These are phyloP conservation scores for Termitomyces titanicus DNA, from an alignment of 768 basidiomycete genomes.

Conservation along the genomic window DNA sequence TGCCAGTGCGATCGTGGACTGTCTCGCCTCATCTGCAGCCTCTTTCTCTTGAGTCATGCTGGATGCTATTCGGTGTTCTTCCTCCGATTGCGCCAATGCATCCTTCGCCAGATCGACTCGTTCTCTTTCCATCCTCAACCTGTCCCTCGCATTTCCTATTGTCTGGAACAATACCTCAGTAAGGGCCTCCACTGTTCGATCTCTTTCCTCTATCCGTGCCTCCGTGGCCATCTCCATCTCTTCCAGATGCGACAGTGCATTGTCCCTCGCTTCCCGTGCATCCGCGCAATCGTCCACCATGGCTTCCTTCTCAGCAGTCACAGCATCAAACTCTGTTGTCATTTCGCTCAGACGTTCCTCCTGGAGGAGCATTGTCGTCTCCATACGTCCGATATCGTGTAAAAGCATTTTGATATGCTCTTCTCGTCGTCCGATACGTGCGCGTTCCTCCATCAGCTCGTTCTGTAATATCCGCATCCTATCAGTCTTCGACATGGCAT, in stretches of 20 bases:
- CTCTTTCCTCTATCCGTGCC: conserved; percentile 23
- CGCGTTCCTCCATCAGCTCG: conserved; percentile 69
- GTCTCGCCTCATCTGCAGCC: conserved; percentile 12
- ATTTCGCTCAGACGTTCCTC: conserved; percentile 74
- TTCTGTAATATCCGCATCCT: conserved; percentile 51
- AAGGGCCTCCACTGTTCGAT: conserved; percentile 32
- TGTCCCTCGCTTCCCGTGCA: conserved; percentile 70
- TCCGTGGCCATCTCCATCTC: conserved; percentile 59
- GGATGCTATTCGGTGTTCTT: conserved; percentile 6
- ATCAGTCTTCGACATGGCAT: conserved; percentile 54
- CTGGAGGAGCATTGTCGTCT: conserved; percentile 68
- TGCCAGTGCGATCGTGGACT: conserved; percentile 23
- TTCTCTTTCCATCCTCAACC: conserved; percentile 11
- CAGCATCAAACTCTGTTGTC: conserved; percentile 63
- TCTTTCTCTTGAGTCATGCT: conserved; percentile 5
- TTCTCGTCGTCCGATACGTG: conserved; percentile 58
- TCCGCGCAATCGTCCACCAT: conserved; percentile 86
- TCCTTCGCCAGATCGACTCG: conserved; percentile 3
- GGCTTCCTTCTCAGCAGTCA: conserved; percentile 64
- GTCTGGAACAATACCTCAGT: conserved; percentile 37
- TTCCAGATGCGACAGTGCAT: conserved; percentile 53
- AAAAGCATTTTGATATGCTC: conserved; percentile 78
- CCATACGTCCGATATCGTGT: conserved; percentile 73
- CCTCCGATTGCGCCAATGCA: conserved; percentile 8
- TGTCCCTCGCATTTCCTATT: conserved; percentile 25